These are phyloP conservation scores for Alloteropsis angusta DNA, from an alignment of 202 grass and related monocot species.

Conservation along the genomic window DNA sequence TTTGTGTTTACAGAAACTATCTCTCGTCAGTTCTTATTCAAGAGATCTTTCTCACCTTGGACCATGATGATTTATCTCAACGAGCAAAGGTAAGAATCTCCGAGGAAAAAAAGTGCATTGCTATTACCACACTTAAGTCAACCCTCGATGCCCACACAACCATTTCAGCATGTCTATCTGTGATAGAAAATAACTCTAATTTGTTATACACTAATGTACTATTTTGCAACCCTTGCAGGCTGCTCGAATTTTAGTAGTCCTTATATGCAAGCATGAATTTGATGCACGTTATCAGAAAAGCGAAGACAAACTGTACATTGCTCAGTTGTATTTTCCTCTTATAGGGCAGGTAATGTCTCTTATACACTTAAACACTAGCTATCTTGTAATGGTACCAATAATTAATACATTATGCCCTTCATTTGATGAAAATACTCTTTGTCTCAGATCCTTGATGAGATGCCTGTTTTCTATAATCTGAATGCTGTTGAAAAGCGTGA, in stretches of 20 bases:
- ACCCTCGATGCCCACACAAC: background rate
- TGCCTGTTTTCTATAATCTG: constrained; percentile 99
- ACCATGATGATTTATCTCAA: constrained; percentile 95
- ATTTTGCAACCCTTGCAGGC: constrained; percentile 42
- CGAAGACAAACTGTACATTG: constrained; percentile 95
- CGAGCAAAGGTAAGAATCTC: constrained; percentile 71
- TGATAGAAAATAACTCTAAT: background rate
- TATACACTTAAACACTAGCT: background rate
- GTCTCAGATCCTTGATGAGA: constrained; percentile 98
- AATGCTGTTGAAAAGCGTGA: constrained; percentile 94
- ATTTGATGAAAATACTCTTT: background rate
- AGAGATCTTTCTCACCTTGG: constrained; percentile 99
- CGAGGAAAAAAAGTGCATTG: background rate
- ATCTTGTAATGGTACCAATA: constrained; percentile 14
- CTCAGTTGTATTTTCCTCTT: constrained; percentile 91
- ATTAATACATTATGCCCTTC: constrained; percentile 9
- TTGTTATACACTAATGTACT: background rate
- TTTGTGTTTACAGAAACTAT: constrained; percentile 70
- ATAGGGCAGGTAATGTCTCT: constrained; percentile 65
- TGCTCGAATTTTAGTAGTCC: constrained; percentile 89
- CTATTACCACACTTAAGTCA: background rate
- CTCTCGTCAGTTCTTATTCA: constrained; percentile 96
- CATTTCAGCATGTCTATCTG: background rate
- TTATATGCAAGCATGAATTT: constrained; percentile 99
- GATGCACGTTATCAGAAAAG: constrained; percentile 88